Base-by-base conservation (phyloP, 805 yeast genomes). In the Starmerella vitae region DNA sequence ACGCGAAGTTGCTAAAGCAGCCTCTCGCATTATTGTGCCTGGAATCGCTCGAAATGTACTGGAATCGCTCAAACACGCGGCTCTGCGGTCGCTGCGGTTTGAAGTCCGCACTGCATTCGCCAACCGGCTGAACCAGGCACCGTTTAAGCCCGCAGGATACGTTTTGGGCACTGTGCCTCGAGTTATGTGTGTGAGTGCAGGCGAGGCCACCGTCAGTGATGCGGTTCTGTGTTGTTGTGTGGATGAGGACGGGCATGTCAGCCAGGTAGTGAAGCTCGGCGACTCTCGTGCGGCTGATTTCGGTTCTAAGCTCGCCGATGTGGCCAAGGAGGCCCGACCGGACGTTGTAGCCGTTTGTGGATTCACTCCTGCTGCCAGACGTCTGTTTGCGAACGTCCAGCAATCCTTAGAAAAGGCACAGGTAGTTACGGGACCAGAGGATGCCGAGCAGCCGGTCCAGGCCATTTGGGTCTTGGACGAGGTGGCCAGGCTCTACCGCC, bases 321-420 rank as follows among this genome's bases (percentile, higher is more conserved):
- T 77, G 37, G 74, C 84, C 39, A 70, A 69, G 39, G 70, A 69
- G 21, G 68, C 74, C 44, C 71, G 71, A 38, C 97, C 97, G 1
- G 96, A 91, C 58, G 94, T 85, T 7, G 73, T 91, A 54, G 96
- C 93, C 31, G 67, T 91, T 34, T 76, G 93, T 32, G 97, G 98
- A 5, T 82, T 77, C 60, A 81, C 81, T 45, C 84, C 84, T 10
- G 70, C 70, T 42, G 65, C 86, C 3, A 72, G 78, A 44, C 67
- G 68, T 30, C 66, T 88, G 27, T 71, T 64, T 52, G 73, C 72
- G 40, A 68, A 67, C 20, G 56, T 62, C 6, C 41, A 80, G 14
- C 65, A 63, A 33, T 71, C 69, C 25, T 67, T 84, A 10, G 64
- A 62, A 30, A 70, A 79, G 47, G 67, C 68, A 37, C 60, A 80